Percentiles rank a stretch among this genome's conserved stretches.
Conservation (phyloP, 768 basidiomycete genomes). For the Mycena capillaripes region DNA sequence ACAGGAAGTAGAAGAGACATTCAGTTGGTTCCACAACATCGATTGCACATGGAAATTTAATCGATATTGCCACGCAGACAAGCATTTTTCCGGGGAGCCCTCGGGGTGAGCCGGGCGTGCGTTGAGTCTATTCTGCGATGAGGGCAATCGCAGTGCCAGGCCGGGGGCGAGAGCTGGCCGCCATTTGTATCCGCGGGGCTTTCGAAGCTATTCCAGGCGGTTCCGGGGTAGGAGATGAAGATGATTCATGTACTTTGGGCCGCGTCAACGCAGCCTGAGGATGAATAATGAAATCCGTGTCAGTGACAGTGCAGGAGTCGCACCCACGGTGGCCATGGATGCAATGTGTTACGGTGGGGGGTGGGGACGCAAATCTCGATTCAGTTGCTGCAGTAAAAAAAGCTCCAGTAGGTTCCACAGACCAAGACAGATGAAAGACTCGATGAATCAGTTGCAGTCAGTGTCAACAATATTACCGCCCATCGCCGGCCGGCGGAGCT, state of each 20-base stretch:
- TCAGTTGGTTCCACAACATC: background rate
- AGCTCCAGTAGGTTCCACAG: constrained; percentile 16
- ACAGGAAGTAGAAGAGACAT: background rate
- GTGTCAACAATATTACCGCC: background rate
- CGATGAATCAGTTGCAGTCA: background rate
- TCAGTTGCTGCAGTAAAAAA: too few species aligned
- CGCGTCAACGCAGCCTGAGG: background rate
- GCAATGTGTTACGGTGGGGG: constrained; percentile 5
- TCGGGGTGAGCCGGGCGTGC: background rate
- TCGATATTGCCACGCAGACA: constrained; percentile 24
- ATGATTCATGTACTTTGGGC: background rate
- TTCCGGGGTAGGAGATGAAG: background rate
- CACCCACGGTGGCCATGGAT: background rate
- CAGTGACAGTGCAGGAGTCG: background rate
- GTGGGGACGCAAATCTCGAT: too few species aligned
- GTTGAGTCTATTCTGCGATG: constrained; percentile 8
- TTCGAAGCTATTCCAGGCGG: constrained; percentile 3
- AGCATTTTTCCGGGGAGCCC: background rate
- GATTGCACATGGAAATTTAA: constrained; percentile 5
- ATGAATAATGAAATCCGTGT: constrained; percentile 3
- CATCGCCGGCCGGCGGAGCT: constrained; percentile 20
- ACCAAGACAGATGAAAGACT: background rate
- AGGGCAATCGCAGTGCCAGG: constrained; percentile 11
- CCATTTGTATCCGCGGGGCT: constrained; percentile 31
- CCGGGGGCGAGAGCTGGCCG: background rate